Percentiles rank a stretch among this genome's conserved stretches.
Evolutionary conservation across 305 asterid genomes (phyloP).

Genomic region (Fraxinus sp.): DNA sequence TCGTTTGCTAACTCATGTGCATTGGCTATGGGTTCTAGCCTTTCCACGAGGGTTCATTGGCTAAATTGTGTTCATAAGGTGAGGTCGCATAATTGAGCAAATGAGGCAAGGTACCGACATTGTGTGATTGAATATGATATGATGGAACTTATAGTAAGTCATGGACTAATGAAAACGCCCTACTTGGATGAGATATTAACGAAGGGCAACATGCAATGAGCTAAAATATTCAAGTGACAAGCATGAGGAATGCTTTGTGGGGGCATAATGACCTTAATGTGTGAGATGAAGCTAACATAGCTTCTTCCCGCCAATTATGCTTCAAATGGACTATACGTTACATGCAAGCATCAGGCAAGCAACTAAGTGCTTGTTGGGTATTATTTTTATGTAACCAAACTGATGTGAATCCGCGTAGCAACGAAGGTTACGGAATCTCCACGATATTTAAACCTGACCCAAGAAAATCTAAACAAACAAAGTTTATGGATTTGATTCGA

Average conservation of each 20-base stretch:
- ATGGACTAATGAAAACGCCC: neutral
- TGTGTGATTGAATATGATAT: neutral
- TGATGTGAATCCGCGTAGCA: no score
- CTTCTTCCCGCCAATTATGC: neutral
- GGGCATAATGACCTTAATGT: neutral
- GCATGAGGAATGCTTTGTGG: neutral
- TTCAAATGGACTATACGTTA: neutral
- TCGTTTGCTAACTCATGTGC: neutral
- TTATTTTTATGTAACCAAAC: no score
- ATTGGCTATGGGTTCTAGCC: neutral
- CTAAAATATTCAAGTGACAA: neutral
- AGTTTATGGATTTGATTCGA: no score
- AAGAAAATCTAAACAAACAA: no score
- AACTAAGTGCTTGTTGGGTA: neutral
- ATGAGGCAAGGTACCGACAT: neutral
- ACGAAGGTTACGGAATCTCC: no score
- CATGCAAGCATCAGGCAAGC: neutral
- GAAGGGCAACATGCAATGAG: neutral
- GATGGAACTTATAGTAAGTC: neutral
- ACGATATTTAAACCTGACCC: no score
- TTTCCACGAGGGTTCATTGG: neutral
- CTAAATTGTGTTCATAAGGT: neutral
- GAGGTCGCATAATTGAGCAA: neutral
- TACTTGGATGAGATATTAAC: neutral
- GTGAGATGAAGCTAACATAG: neutral